These are phyloP conservation scores for Apiospora phragmitis DNA, from an alignment of 2,329 filamentous ascomycete genomes.

Conservation along the genomic window DNA sequence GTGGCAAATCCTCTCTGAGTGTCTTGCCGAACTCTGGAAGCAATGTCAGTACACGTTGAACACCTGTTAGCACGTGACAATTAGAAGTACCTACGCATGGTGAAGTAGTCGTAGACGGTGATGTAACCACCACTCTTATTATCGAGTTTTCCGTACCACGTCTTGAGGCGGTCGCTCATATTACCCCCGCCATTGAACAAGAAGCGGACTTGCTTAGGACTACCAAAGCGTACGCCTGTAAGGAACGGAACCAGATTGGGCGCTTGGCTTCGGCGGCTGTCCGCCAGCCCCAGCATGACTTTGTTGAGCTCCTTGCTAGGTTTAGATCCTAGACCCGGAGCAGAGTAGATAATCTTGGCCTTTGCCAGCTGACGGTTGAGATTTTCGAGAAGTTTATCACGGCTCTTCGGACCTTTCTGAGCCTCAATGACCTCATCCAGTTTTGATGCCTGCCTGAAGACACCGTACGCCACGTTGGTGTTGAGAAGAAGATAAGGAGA, in stretches of 20 bases:
- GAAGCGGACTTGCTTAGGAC: not conserved
- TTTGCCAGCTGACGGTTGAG: conserved; percentile 16
- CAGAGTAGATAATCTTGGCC: conserved; percentile 8
- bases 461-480: not conserved
- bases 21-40: conserved; percentile 25
- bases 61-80: conserved; percentile 18
- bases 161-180: conserved; percentile 26
- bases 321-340: conserved; percentile 22
- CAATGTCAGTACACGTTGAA: conserved; percentile 15
- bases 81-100: conserved; percentile 11
- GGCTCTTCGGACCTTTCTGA: too few species aligned
- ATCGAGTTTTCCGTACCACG: conserved; percentile 29
- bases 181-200: not conserved
- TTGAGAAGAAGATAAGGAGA: not conserved
- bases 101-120: conserved; percentile 39
- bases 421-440: not conserved
- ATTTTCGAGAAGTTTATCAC: too few species aligned
- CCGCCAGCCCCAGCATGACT: conserved; percentile 10
- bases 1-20: conserved; percentile 47
- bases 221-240: not conserved
- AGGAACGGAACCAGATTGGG: not conserved
- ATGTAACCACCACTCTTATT: conserved; percentile 29
- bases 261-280: not conserved
- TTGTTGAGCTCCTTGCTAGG: conserved; percentile 28
- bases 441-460: not conserved